A percentile compares a stretch with the other conserved stretches of the same genome.
Conservation (phyloP, 192 early-diverging fungal genomes). For the Mycoemilia scoparia region DNA sequence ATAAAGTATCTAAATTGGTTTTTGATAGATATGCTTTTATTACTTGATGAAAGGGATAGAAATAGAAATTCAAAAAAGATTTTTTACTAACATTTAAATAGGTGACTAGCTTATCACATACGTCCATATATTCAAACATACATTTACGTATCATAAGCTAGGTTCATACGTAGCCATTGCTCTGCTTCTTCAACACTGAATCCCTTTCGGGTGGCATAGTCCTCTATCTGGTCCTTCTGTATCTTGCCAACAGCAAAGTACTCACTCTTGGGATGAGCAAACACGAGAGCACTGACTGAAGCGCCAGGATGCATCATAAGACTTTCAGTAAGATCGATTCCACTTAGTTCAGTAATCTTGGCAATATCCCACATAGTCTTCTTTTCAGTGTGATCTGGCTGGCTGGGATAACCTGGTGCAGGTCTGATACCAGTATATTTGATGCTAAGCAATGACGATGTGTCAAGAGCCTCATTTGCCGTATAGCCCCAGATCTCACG, state of each 20-base stretch:
- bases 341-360: slow-evolving; percentile 57
- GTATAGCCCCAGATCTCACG: slow-evolving; percentile 80
- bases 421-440: slow-evolving; percentile 93
- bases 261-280: slow-evolving; percentile 54
- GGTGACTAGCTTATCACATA: too few species aligned
- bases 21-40: too few species aligned
- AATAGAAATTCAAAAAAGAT: too few species aligned
- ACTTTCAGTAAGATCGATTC: slow-evolving; percentile 79
- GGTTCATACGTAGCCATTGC: slow-evolving; percentile 56
- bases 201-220: slow-evolving; percentile 56
- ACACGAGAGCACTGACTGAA: slow-evolving; percentile 59
- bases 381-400: slow-evolving; percentile 93
- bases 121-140: too few species aligned
- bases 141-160: slow-evolving; percentile 40
- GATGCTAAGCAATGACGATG: slow-evolving; percentile 70
- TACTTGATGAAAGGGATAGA: too few species aligned
- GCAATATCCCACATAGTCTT: slow-evolving; percentile 79
- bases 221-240: slow-evolving; percentile 70
- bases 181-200: slow-evolving; percentile 43
- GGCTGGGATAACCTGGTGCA: slow-evolving; percentile 85
- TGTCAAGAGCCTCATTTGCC: slow-evolving; percentile 44
- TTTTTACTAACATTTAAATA: too few species aligned
- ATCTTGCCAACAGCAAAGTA: slow-evolving; percentile 97
- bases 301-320: slow-evolving; percentile 88
- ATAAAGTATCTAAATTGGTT: too few species aligned